Evolutionary conservation across 2,329 filamentous ascomycete genomes (phyloP).

Genomic region (Fusarium penzigii): DNA sequence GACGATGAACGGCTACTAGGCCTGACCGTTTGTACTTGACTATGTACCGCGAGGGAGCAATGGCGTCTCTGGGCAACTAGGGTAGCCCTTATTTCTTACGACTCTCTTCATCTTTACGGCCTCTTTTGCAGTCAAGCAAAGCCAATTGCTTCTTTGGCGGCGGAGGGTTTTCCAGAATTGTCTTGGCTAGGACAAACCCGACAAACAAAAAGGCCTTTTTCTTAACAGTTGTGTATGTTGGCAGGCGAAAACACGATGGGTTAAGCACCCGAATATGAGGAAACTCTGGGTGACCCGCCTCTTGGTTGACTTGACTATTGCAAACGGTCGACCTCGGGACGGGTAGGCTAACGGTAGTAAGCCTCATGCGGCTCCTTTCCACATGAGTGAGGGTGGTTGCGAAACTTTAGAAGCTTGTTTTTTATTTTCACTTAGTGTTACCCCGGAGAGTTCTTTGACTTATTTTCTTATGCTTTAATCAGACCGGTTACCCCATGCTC

Average conservation of each 20-base stretch:
- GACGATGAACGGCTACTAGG: conserved; percentile 98
- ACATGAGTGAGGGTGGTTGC: conserved; percentile 7
- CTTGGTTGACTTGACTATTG: conserved; percentile 1
- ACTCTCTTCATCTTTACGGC: conserved; percentile 33
- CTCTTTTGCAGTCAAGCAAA: conserved; percentile 32
- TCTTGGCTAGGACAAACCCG: conserved; percentile 15
- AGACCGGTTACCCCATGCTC: conserved; percentile 35
- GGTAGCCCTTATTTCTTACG: conserved; percentile 32
- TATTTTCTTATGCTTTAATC: conserved; percentile 42
- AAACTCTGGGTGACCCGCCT: conserved; percentile 4
- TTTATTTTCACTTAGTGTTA: conserved; percentile 40
- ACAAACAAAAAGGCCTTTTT: conserved; percentile 17
- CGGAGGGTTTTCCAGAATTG: conserved; percentile 15
- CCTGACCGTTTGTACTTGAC: conserved; percentile 28
- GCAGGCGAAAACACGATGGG: conserved; percentile 24
- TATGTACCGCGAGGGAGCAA: conserved; percentile 34
- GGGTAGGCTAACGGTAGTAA: conserved; percentile 2
- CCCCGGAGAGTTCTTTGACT: conserved; percentile 36
- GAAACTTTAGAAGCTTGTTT: conserved; percentile 32
- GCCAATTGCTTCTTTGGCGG: conserved; percentile 22
- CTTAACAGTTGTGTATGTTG: conserved; percentile 18
- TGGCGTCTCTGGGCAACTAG: conserved; percentile 36
- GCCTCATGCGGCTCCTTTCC: conserved; percentile 1
- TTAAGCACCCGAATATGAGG: conserved; percentile 1
- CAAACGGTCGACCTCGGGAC: conserved; percentile 1